Evolutionary conservation across 2,329 filamentous ascomycete species (phyloP).

Genomic region (Didymella exigua): DNA sequence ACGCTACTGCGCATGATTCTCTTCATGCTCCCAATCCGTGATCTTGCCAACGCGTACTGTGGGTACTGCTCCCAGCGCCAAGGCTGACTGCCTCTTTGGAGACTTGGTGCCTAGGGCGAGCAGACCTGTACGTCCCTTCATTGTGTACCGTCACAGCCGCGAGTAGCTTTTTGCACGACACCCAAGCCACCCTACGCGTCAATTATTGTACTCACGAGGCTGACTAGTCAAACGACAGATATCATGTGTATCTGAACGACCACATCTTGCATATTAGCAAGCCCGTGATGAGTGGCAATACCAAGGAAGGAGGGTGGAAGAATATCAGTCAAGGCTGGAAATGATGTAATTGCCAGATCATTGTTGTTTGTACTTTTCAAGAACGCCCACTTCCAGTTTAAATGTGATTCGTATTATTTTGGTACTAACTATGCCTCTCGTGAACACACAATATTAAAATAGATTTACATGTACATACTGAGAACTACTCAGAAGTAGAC

Average conservation of each 20-base stretch:
- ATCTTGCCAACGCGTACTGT: neutral
- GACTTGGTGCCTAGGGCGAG: neutral
- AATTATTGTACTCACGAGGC: neutral
- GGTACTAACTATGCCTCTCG: neutral
- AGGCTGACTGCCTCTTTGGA: neutral
- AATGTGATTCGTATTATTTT: neutral
- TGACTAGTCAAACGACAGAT: neutral
- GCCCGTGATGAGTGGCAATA: too few relatives aligned
- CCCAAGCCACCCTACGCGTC: neutral
- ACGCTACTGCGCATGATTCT: neutral
- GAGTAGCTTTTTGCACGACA: neutral
- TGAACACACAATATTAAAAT: neutral
- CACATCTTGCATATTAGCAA: neutral
- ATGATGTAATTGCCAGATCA: neutral
- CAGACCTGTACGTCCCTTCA: constrained; percentile 1
- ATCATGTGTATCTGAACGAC: neutral
- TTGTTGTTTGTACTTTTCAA: neutral
- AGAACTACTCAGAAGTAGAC: constrained; percentile 3
- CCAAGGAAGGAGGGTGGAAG: neutral
- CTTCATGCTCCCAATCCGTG: neutral
- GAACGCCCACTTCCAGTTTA: neutral
- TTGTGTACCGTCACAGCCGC: constrained; percentile 10
- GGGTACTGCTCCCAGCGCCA: neutral
- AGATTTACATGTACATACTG: neutral
- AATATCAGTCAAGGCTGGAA: neutral